Evolutionary conservation across 495 filamentous ascomycete genomes (phyloP).

Genomic region (Daldinia decipiens): DNA sequence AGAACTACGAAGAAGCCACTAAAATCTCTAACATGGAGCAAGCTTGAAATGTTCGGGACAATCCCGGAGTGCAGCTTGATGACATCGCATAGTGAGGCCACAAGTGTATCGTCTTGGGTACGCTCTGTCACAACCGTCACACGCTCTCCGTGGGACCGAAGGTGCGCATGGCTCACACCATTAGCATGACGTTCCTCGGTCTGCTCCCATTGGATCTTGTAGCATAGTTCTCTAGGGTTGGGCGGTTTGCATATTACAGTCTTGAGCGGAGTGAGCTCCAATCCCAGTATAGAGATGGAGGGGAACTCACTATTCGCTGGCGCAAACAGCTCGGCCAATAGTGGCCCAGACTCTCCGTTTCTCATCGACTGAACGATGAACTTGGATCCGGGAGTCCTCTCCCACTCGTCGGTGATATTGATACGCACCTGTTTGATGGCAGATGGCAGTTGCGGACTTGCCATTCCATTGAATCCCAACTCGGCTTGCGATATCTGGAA

Average conservation of each 20-base stretch:
- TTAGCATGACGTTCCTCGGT: slow-evolving; percentile 30
- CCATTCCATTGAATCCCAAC: slow-evolving; percentile 28
- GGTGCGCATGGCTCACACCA: slow-evolving; percentile 25
- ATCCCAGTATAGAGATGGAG: slow-evolving; percentile 47
- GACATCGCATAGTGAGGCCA: slow-evolving; percentile 45
- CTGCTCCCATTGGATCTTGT: slow-evolving; percentile 58
- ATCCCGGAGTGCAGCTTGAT: slow-evolving; percentile 50
- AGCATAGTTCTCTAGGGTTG: slow-evolving; percentile 51
- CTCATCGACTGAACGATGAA: slow-evolving; percentile 47
- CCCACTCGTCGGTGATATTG: slow-evolving; percentile 44
- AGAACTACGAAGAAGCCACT: slow-evolving; percentile 48
- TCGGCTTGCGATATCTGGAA: slow-evolving; percentile 53
- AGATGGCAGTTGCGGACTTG: slow-evolving; percentile 33
- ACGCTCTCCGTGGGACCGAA: slow-evolving; percentile 34
- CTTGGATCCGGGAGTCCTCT: slow-evolving; percentile 41
- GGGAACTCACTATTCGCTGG: slow-evolving; percentile 44
- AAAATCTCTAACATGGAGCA: slow-evolving; percentile 42
- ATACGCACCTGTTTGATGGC: slow-evolving; percentile 48
- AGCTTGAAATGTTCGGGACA: slow-evolving; percentile 40
- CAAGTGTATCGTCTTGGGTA: slow-evolving; percentile 51
- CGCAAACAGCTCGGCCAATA: slow-evolving; percentile 48
- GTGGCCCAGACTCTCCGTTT: slow-evolving; percentile 40
- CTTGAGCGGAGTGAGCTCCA: slow-evolving; percentile 43
- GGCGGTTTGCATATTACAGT: not conserved
- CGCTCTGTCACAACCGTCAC: slow-evolving; percentile 54